Evolutionary conservation across 306 rosid genomes (phyloP), one percentile per base, ranked within the genome.

Genomic region (Comarum palustre): DNA sequence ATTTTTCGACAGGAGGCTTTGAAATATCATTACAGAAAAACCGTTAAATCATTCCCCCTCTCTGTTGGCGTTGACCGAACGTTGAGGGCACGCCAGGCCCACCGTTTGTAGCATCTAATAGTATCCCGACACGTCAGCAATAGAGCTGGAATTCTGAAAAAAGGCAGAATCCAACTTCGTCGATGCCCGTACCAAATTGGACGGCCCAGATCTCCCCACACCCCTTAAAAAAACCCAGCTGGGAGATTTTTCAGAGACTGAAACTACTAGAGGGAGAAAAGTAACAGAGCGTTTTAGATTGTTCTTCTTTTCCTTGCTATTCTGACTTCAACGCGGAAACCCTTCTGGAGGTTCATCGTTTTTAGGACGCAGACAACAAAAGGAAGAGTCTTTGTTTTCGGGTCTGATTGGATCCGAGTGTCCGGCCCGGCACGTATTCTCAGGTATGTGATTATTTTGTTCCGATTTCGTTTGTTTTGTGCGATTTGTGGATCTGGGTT

Each of bases 401-500:
- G 12, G 25, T 47, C 42, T 25, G 76, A n/a, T 75, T 75, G 75
- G 75, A 73, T 82, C 83, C 43, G 59, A 83, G 67, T 62, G 36
- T 24, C 63, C 38, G 19, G 2, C 38, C 41, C 65, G 20, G 39
- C 65, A 4, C 11, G 39, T 80, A 75, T 75, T 72, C 54, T 67
- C 10, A 10, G 86, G 86, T 72, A 16, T 11, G 22, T 27, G 31
- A 6, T 12, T 77, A 6, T 50, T 19, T 10, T 29, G 19, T 14
- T 59, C 24, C 31, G 4, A 4, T 85, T 80, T 73, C 1, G 24
- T 6, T 6, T 8, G 13, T 62, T 38, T 84, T 51, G 17, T 66
- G 8, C 5, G 1, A 13, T 66, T 75, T 52, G 31, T 65, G 81
- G 95, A 88, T 91, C 87, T 85, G 78, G 72, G 54, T 47, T 27